These are phyloP conservation scores for Talaromyces sp. DNA, from an alignment of 2,329 filamentous ascomycete species.

Conservation along the genomic window DNA sequence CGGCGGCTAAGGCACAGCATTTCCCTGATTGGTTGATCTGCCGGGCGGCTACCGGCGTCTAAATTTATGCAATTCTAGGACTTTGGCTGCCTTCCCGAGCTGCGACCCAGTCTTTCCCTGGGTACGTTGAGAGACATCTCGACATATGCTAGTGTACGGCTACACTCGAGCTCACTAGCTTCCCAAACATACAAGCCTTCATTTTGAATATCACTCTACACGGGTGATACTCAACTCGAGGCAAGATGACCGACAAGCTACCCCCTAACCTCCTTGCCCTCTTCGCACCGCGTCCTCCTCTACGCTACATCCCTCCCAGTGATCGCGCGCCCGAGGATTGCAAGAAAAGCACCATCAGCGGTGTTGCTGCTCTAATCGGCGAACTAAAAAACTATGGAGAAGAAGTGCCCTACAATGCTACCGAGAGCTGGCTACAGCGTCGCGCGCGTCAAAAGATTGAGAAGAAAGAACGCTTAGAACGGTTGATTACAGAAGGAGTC, in stretches of 20 bases:
- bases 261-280: constrained; percentile 88
- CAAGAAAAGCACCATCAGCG: constrained; percentile 67
- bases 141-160: neutral
- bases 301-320: constrained; percentile 80
- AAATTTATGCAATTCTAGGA: constrained; percentile 8
- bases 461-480: constrained; percentile 67
- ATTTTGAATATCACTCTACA: neutral
- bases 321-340: constrained; percentile 82
- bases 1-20: constrained; percentile 1
- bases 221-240: neutral
- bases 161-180: neutral
- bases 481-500: constrained; percentile 61
- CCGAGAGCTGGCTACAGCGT: constrained; percentile 88
- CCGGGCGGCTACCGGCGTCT: constrained; percentile 25
- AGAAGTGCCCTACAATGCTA: constrained; percentile 71
- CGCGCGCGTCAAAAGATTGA: constrained; percentile 81
- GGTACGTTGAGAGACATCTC: neutral
- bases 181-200: neutral
- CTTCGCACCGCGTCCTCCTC: constrained; percentile 87
- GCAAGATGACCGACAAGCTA: constrained; percentile 87
- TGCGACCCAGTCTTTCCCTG: neutral
- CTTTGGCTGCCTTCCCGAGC: constrained; percentile 10
- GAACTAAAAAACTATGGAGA: constrained; percentile 74
- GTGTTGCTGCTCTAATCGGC: constrained; percentile 71
- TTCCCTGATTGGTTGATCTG: constrained; percentile 25